Evolutionary conservation across 139 green algal species (phyloP), one percentile per base, ranked within the genome.

Genomic region (Pedinophyceae sp.): DNA sequence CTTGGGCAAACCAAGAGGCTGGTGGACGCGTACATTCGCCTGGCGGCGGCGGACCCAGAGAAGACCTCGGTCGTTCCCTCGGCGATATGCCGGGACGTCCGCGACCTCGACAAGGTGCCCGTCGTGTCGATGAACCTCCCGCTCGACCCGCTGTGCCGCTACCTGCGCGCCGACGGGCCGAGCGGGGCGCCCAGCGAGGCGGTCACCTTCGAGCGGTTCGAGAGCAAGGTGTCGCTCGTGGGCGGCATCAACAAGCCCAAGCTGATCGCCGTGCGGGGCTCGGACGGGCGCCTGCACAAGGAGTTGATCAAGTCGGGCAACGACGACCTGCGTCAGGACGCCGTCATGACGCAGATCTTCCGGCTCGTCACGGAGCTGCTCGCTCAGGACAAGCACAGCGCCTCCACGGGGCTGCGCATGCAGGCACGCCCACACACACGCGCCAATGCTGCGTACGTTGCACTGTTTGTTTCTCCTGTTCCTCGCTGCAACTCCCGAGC

Each of bases 301-400:
- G 64, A 74, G 56, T 66, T 83, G 39, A 72, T 77, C 29, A 93
- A 91, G 62, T 71, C 64, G 27, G 81, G 81, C 22, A 81, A 80
- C 52, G 84, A 93, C 59, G 82, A 89, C 54, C 52, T 92, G 43
- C 75, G 82, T 0, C 86, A 97, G 75, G 89, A 98, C 51, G 89
- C 89, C 0, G 85, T 95, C 5, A 97, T 97, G 79, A 82, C 94
- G 75, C 89, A 97, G 71, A 84, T 94, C 63, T 97, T 97, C 50
- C 67, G 62, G 4, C 71, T 96, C 25, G 66, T 93, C 45, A 94
- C 93, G 59, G 45, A 52, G 7, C 68, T 96, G 51, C 69, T 97
- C 27, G 43, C 47, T 18, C 48, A 65, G 17, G 58, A 77, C n/a
- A n/a, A n/a, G n/a, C n/a, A n/a, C n/a, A n/a, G n/a, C n/a, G n/a